phyloP scores from a whole-genome alignment of 768 basidiomycete species.

The Boletus rufocinnamomeus region DNA sequence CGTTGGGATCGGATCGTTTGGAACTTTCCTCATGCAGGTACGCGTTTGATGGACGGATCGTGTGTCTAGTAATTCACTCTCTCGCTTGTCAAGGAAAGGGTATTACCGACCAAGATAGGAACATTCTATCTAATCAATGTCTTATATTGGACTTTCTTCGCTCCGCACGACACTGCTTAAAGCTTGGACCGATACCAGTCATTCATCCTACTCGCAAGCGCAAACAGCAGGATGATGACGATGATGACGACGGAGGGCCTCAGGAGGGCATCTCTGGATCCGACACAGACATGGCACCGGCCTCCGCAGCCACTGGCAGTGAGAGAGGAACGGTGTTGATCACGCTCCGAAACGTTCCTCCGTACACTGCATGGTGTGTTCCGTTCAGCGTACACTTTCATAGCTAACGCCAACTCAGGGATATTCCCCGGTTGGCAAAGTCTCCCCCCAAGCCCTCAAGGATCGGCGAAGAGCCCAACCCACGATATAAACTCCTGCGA shows the following conservation, averaged over 20 bases:
- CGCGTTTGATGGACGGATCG: constrained; percentile 22
- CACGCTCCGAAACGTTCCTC: constrained; percentile 81
- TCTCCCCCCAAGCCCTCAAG: constrained; percentile 59
- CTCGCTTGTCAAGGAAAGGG: constrained; percentile 62
- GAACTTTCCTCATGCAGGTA: constrained; percentile 97
- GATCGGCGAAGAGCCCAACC: constrained; percentile 53
- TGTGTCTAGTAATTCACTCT: background rate
- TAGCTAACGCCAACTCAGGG: constrained; percentile 46
- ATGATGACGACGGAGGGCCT: constrained; percentile 47
- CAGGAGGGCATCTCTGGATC: constrained; percentile 21
- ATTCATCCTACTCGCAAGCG: constrained; percentile 43
- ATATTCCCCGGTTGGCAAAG: constrained; percentile 74
- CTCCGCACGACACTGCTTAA: constrained; percentile 64
- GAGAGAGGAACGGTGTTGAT: constrained; percentile 76
- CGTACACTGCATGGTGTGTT: constrained; percentile 83
- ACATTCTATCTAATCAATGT: constrained; percentile 86
- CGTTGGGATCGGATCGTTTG: constrained; percentile 83
- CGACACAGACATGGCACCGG: constrained; percentile 13
- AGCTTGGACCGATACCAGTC: constrained; percentile 54
- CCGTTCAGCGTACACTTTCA: constrained; percentile 10
- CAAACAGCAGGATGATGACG: constrained; percentile 43
- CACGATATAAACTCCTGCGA: constrained; percentile 66
- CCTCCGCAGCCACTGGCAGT: background rate
- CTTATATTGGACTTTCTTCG: constrained; percentile 82
- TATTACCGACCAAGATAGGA: constrained; percentile 91